Base-by-base conservation (phyloP, 108 stramenopile species). In the Mediolabrus comicus region DNA sequence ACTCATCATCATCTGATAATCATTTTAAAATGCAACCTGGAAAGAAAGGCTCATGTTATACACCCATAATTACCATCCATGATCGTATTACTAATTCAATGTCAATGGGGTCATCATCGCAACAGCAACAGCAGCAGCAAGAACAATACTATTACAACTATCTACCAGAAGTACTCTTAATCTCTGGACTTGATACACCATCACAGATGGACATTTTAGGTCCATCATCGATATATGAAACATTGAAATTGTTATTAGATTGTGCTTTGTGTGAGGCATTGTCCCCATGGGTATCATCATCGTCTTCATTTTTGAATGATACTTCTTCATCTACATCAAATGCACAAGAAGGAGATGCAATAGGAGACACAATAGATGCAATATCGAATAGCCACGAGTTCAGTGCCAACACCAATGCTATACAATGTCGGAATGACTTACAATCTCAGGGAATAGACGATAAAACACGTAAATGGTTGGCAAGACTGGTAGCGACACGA, bases 401-500 rank as follows among this genome's bases (percentile, higher is more conserved):
- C 5, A 16, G 3, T 35, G 12, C 13, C 2, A 51, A 16, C 12
- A 31, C 14, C 12, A 22, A 59, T 41, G 88, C 88, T 4, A 59
- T 62, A 19, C 6, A 28, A 39, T 90, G 91, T 71, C 84, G 89
- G 30, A 10, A 65, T 43, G 71, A 61, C 0, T 67, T 92, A 17
- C 25, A 61, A 33, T 16, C 58, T 12, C 70, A 80, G 34, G 88
- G 89, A 5, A 87, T 90, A 29, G 74, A 78, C 27, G 85, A 87
- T 26, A 30, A 24, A 1, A 66, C 84, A 27, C 77, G 88, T 11
- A 75, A 72, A 62, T 97, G 98, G 97, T 71, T 98, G 60, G 81
- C 86, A 10, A 80, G 94, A 19, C 78, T 98, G 2, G 87, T 93
- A 0, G 69, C 83, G 7, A 96, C 93, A n/a, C 68, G 97, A 32